Base-by-base conservation (phyloP, 441 rosid genomes). In the Pelargonium australe region DNA sequence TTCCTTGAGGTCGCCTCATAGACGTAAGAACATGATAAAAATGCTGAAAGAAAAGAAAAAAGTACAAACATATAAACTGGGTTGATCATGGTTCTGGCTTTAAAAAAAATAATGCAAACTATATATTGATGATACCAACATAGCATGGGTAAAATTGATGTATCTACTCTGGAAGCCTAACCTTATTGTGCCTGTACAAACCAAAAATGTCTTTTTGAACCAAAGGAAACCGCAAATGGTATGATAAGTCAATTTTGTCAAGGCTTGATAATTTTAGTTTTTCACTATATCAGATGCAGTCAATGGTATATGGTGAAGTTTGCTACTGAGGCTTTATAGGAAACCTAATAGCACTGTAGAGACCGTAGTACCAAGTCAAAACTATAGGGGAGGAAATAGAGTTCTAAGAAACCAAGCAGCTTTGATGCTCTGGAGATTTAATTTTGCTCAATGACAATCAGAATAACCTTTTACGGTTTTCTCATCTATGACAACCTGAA, bases 1-100 rank as follows among this genome's bases (percentile, higher is more conserved):
- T 88, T 75, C 98, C 99, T 82, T 95, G 98, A 68, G 97, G 90
- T 72, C 97, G 84, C 82, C 81, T 87, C 93, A 95, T 84, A 76
- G 86, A 84, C 64, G 81, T 75, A 73, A 95, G 88, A 80, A 90
- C 81, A 74, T 92, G 98, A 76, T 84, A 90, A 83, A 89, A 90
- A 78, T 90, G 96, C 99, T 95, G 96, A 83, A 86, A 79, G 73
- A 40, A 72, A 67, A 19, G 53, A 70, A 77, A 74, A 70, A 44
- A 63, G 4, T 49, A 76, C 67, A 53, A 79, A 53, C 70, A 72
- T 70, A 57, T 57, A 57, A 57, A 57, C 63, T 7, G 63, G 28
- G 20, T 7, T 10, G 28, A 57, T 57, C 63, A 7, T 9, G 63
- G 31, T 25, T 1, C 19, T 20, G 7, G 20, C 61, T 55, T 14